phyloP scores from a whole-genome alignment of 2,329 filamentous ascomycete species.

The Colletotrichum zoysiae region DNA sequence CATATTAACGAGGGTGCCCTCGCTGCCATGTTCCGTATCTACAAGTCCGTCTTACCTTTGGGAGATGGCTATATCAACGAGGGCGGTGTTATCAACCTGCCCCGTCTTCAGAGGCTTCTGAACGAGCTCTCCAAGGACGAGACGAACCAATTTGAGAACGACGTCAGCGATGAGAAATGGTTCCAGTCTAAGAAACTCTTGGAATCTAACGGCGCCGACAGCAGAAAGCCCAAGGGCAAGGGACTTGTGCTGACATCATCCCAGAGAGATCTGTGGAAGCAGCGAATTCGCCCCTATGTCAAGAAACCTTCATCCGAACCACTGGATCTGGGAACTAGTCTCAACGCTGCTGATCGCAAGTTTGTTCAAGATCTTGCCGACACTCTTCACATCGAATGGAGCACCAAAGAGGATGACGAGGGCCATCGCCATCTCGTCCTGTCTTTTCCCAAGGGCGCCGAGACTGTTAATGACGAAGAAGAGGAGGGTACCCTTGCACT shows the following conservation, averaged over 20 bases:
- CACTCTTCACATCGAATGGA: constrained; percentile 68
- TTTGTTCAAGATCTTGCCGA: constrained; percentile 91
- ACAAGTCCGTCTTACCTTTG: constrained; percentile 89
- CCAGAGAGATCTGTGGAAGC: constrained; percentile 86
- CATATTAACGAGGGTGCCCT: constrained; percentile 99
- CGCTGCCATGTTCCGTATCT: constrained; percentile 96
- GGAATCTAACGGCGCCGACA: constrained; percentile 69
- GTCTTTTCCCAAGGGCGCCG: constrained; percentile 64
- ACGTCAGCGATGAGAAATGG: constrained; percentile 91
- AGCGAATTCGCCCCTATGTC: constrained; percentile 85
- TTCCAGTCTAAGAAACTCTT: constrained; percentile 86
- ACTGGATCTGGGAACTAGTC: constrained; percentile 78
- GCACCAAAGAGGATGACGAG: constrained; percentile 68
- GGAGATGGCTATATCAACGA: constrained; percentile 97
- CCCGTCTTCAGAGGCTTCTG: constrained; percentile 81
- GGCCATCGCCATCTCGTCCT: constrained; percentile 66
- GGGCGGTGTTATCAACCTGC: constrained; percentile 89
- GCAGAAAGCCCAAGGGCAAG: constrained; percentile 65
- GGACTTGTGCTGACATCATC: constrained; percentile 80
- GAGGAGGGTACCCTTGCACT: constrained; percentile 91
- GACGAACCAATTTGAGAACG: constrained; percentile 90
- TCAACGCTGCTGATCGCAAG: constrained; percentile 88
- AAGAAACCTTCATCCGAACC: constrained; percentile 73
- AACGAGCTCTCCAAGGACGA: constrained; percentile 90
- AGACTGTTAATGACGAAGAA: constrained; percentile 78